Evolutionary conservation across 2,329 filamentous ascomycete species (phyloP), one percentile per base, ranked within the genome.

Genomic region (Penicillium vulpinum): DNA sequence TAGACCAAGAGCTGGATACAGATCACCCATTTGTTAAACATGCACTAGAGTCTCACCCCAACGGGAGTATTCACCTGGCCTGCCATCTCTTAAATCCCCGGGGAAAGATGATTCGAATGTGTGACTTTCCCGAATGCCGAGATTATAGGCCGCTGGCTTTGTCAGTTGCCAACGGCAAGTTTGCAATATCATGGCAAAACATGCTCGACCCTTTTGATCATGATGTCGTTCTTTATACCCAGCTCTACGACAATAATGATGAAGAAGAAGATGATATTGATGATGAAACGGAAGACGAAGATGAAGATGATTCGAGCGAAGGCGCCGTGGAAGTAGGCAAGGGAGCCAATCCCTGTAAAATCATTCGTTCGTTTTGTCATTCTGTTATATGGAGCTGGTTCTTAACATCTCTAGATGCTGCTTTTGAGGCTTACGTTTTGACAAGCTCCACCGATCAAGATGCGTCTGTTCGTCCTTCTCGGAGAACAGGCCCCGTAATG

Each of bases 131-230:
- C 11, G 67, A 72, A 11, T 62, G 67, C 38, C 48, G 28, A 5
- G 64, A 68, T 3, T 71, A 69, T 40, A 65, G 70, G 22, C 71
- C 72, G 11, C 51, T 70, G 29, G 69, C 70, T 31, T 51, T 76
- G 44, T 67, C 70, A 9, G 62, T 56, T 10, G 40, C 62, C 26
- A 43, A 51, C 22, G 51, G 61, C n/a, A 61, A 54, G 6, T 74
- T 75, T 66, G 73, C 68, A 2, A 74, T 75, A 36, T 74, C 70
- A n/a, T 76, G 73, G 73, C 69, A 70, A 46, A 66, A 73, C 57
- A 15, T 21, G 29, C 47, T 61, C 7, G 62, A 67, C 15, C 35
- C 41, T 9, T 22, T 56, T 29, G 58, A 66, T 11, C 54, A 70
- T 54, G 63, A 69, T 21, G 72, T 75, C 11, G 46, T 70, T 11